Conservation (phyloP, 164 flowering plant genomes). For the Chimonanthus praecox region DNA sequence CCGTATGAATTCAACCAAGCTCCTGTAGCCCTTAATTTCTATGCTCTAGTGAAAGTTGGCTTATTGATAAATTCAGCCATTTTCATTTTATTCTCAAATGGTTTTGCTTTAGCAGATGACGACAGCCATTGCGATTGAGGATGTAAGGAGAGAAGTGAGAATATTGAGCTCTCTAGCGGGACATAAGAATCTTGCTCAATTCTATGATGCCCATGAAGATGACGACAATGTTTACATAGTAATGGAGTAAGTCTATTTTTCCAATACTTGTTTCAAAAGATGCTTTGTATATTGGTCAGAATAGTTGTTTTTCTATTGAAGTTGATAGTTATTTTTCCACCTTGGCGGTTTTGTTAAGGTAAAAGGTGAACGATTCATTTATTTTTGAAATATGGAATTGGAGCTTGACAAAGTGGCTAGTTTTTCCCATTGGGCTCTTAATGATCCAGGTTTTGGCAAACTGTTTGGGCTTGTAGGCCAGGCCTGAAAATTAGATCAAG, state of each 20-base stretch:
- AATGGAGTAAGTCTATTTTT: conserved; percentile 76
- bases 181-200: conserved; percentile 81
- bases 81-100: conserved; percentile 10
- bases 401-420: background rate
- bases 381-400: background rate
- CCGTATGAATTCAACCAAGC: too few species aligned
- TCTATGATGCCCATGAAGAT: conserved; percentile 88
- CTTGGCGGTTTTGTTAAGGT: background rate
- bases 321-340: background rate
- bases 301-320: background rate
- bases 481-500: background rate
- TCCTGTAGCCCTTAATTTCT: too few species aligned
- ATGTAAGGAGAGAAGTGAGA: conserved; percentile 90
- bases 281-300: background rate
- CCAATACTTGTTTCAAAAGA: background rate
- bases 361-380: background rate
- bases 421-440: background rate
- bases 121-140: conserved; percentile 94
- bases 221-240: conserved; percentile 78
- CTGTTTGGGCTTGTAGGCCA: background rate
- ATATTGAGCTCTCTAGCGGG: conserved; percentile 78
- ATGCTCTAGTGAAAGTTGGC: background rate
- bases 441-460: background rate
- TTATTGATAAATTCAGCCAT: background rate
- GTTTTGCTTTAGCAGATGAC: conserved; percentile 64